phyloP scores from a whole-genome alignment of 345 rosid species.

The Sonneratia alba region DNA sequence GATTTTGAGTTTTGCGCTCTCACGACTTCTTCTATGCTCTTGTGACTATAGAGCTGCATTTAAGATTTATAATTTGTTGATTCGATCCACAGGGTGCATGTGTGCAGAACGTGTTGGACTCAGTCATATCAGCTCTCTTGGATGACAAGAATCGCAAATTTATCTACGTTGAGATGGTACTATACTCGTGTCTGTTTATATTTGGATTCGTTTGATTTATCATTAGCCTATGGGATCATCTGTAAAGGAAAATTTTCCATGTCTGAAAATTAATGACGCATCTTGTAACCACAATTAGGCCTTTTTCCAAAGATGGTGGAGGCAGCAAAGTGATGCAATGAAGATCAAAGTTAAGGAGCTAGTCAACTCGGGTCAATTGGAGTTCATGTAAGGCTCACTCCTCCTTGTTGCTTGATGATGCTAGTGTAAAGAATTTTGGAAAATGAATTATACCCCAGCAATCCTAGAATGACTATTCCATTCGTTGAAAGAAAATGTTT shows the following conservation, averaged over 20 bases:
- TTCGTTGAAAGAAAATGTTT: neutral
- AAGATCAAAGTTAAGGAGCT: constrained; percentile 70
- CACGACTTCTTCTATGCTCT: neutral
- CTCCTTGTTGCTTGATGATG: neutral
- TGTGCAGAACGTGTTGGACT: constrained; percentile 87
- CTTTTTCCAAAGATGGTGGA: constrained; percentile 95
- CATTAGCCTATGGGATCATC: neutral
- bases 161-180: constrained; percentile 82
- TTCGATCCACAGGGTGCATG: constrained; percentile 62
- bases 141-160: constrained; percentile 83
- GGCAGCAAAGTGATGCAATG: constrained; percentile 72
- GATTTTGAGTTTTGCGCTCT: neutral
- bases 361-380: constrained; percentile 77
- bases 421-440: neutral
- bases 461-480: neutral
- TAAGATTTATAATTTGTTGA: constrained; percentile 2
- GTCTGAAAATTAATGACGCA: neutral
- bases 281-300: constrained; percentile 33
- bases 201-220: neutral
- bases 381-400: constrained; percentile 53
- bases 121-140: constrained; percentile 66
- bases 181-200: neutral
- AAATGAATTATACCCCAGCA: neutral
- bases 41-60: neutral
- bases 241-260: neutral